Evolutionary conservation across 495 filamentous ascomycete species (phyloP), one percentile per base, ranked within the genome.

Genomic region (Xylaria flabelliformis): DNA sequence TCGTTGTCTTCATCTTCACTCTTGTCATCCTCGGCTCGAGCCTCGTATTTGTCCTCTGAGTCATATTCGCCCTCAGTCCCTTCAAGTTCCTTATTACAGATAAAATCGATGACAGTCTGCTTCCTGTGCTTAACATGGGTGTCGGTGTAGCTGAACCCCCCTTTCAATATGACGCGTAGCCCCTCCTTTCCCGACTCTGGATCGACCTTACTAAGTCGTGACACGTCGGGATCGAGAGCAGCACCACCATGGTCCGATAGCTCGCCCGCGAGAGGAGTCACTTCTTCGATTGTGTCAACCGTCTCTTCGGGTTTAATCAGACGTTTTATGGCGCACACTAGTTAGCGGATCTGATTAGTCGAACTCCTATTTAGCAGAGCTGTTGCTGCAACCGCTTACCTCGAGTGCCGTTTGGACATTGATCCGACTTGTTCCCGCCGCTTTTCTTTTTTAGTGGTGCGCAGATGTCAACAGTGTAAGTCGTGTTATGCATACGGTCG

Each of bases 401-500:
- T 86, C 89, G 82, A 72, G 92, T 83, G 72, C 90, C 87, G 74
- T 82, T 76, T n/a, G 87, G 81, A 81, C 94, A 90, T 79, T 89
- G 76, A 50, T 92, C 81, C 56, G 83, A 79, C 51, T 84, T 82
- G 0, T 74, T 67, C 0, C 80, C 78, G 6, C 83, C 84, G 51
- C 85, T 85, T 42, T 83, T 85, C 66, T 86, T 83, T 69, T 84
- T 83, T 55, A 99, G 82, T 21, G 86, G 83, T 46, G 82, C 82
- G 81, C 96, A 99, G 62, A 97, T 86, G 74, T 98, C 93, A 46
- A 99, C 79, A n/a, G 92, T 93, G 82, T 95, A 97, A 10, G 93
- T 97, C 8, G 90, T 94, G 76, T 97, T 97, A 42, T 77, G 75
- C 13, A 79, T 72, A 12, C 70, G 82, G 0, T 85, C 88, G 50